Base-by-base conservation (phyloP, 768 basidiomycete genomes). In the Boletus pseudopeckii region DNA sequence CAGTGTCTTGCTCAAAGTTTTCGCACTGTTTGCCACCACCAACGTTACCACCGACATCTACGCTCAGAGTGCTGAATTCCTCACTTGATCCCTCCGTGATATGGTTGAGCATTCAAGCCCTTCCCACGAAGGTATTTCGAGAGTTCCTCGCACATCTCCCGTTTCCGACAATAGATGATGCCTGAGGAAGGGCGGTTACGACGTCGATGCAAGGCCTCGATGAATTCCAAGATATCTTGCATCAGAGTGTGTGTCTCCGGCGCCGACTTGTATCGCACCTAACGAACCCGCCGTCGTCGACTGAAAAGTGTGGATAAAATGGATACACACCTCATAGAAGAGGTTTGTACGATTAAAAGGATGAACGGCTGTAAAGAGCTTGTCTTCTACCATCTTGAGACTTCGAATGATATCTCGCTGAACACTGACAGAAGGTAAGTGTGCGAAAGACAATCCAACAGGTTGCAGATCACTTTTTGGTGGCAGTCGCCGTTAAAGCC, bases 401-500 rank as follows among this genome's bases (percentile, higher is more conserved):
- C 75, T 89, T 26, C 72, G 68, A 38, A 90, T 75, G 53, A 93
- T 90, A 60, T 92, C 90, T 10, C 72, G 69, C 56, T 87, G 85
- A 14, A 93, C 90, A 26, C 89, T 92, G 59, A 10, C 15, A 15
- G 18, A 48, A 39, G 3, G 37, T 67, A 26, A 54, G 60, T 24
- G 40, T 48, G 1, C 6, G 7, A 48, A 50, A 10, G 48, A 30
- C 5, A 20, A 32, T 13, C 26, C 18, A 10, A 30, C 1, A 40
- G 9, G 5, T 32, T 33, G 1, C 43, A 18, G 5, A 44, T 55
- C 67, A 90, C 88, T 71, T 68, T 40, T 82, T 69, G 7, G 91
- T 93, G 3, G 91, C 90, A 14, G 88, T 90, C 2, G 91, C 90
- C 1, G 90, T 93, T 37, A 93, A 70, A 4, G 91, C 91, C 88